A percentile compares a stretch with the other conserved stretches of the same genome.
phyloP scores from a whole-genome alignment of 2,329 filamentous ascomycete genomes.

The Colletotrichum sp. region DNA sequence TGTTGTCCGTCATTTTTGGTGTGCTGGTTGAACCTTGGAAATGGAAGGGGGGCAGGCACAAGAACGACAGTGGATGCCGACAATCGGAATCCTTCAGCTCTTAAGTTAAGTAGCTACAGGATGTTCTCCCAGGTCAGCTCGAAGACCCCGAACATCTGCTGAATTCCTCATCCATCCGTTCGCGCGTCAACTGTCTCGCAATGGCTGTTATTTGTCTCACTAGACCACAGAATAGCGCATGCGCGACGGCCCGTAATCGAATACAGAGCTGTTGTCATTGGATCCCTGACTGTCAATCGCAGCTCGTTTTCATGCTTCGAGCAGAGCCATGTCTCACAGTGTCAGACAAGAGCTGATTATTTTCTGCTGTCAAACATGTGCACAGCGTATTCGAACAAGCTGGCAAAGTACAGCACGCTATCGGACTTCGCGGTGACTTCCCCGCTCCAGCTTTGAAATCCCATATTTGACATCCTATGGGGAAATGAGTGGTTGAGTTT shows the following conservation, averaged over 20 bases:
- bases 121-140: background rate
- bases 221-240: background rate
- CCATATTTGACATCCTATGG: background rate
- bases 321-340: slow-evolving; percentile 6
- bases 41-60: background rate
- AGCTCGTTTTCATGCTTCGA: background rate
- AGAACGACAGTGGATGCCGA: background rate
- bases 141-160: background rate
- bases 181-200: background rate
- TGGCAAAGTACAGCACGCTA: background rate
- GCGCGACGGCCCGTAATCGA: slow-evolving; percentile 15
- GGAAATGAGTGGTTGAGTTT: background rate
- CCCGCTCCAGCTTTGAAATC: background rate
- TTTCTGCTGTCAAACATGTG: background rate
- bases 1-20: background rate
- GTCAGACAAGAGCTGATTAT: background rate
- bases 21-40: background rate
- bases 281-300: background rate
- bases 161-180: background rate
- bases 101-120: background rate
- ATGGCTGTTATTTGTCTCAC: slow-evolving; percentile 1
- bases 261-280: background rate
- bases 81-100: background rate
- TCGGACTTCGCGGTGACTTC: background rate
- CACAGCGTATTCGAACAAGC: background rate